These are phyloP conservation scores for Ammopiptanthus mongolicus DNA, from an alignment of 306 rosid species.

Conservation along the genomic window DNA sequence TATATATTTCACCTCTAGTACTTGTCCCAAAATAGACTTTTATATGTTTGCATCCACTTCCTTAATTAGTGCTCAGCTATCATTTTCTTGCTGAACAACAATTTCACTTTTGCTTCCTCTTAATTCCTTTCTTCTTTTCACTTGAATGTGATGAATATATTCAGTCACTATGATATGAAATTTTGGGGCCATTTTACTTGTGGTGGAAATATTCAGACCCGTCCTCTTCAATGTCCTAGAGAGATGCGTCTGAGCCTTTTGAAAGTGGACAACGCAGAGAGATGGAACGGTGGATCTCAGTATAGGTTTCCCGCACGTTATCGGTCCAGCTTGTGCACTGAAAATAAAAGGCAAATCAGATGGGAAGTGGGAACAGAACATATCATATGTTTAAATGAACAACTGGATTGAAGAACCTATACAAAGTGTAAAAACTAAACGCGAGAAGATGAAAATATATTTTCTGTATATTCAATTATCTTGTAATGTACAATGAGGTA, in stretches of 20 bases:
- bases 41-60: not conserved
- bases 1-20: not conserved
- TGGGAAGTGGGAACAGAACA: not conserved
- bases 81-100: slow-evolving; percentile 26
- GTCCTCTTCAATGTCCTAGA: slow-evolving; percentile 44
- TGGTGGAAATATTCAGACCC: slow-evolving; percentile 45
- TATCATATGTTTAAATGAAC: not conserved
- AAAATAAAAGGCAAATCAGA: not conserved
- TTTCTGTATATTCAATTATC: no score
- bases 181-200: slow-evolving; percentile 42
- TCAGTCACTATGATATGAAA: slow-evolving; percentile 45
- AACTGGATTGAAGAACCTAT: not conserved
- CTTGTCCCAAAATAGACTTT: not conserved
- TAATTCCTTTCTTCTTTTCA: slow-evolving; percentile 29
- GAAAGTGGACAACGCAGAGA: slow-evolving; percentile 52
- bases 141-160: slow-evolving; percentile 48
- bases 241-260: slow-evolving; percentile 52
- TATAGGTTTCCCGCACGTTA: slow-evolving; percentile 62
- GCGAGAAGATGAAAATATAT: no score
- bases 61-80: slow-evolving; percentile 11
- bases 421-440: no score
- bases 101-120: slow-evolving; percentile 21
- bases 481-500: no score
- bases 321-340: slow-evolving; percentile 57
- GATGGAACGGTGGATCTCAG: slow-evolving; percentile 51